Conservation (phyloP, 495 filamentous ascomycete species). For the Elasticomyces elasticus region DNA sequence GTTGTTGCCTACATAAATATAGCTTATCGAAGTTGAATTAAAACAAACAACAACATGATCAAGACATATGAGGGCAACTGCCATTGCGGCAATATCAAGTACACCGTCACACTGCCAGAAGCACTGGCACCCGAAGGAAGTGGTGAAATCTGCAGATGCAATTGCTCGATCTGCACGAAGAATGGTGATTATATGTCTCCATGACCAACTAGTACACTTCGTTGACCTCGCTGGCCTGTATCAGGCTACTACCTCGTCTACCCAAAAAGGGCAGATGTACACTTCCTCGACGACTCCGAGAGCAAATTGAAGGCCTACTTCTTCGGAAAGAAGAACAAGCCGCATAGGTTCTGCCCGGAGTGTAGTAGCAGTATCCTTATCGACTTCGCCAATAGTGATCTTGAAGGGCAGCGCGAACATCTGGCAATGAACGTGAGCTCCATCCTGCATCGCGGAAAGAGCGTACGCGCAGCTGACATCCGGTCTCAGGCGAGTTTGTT, state of each 20-base stretch:
- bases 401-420: background rate
- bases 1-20: too few species aligned
- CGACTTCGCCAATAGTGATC: slow-evolving; percentile 2
- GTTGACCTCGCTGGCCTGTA: background rate
- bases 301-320: slow-evolving; percentile 23
- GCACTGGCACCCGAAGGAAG: slow-evolving; percentile 21
- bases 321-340: slow-evolving; percentile 16
- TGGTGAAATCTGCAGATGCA: slow-evolving; percentile 27
- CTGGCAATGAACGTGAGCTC: background rate
- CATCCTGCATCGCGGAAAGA: background rate
- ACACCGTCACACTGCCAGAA: slow-evolving; percentile 25
- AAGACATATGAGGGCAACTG: slow-evolving; percentile 12
- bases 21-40: too few species aligned
- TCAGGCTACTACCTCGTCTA: slow-evolving; percentile 32
- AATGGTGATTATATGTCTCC: slow-evolving; percentile 22
- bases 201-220: background rate
- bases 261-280: slow-evolving; percentile 27
- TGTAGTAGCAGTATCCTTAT: slow-evolving; percentile 25
- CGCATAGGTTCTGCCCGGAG: slow-evolving; percentile 27
- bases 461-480: background rate
- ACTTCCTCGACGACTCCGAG: slow-evolving; percentile 17
- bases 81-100: slow-evolving; percentile 27
- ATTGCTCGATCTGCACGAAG: slow-evolving; percentile 38
- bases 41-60: background rate
- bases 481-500: background rate